Evolutionary conservation across 306 rosid species (phyloP).

Genomic region (Dryas alaskensis): DNA sequence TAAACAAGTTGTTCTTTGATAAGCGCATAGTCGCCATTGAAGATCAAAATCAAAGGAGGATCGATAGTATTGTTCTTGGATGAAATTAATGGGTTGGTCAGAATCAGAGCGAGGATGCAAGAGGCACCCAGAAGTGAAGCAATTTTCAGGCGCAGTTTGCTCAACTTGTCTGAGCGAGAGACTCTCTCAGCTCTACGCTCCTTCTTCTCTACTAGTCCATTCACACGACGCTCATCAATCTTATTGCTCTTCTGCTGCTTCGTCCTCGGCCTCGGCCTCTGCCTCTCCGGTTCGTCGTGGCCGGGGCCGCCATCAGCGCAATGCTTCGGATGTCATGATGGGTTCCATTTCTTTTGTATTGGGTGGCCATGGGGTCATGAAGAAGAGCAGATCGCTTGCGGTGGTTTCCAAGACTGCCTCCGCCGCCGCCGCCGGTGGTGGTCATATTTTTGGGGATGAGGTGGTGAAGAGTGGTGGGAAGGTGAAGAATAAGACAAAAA

Average conservation of each 20-base stretch:
- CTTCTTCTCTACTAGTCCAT: neutral
- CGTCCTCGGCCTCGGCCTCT: conserved; percentile 16
- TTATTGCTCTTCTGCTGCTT: conserved; percentile 1
- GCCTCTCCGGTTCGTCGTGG: conserved; percentile 27
- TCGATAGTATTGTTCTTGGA: no score
- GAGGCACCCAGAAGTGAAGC: conserved; percentile 39
- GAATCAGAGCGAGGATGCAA: conserved; percentile 49
- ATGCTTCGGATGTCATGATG: conserved; percentile 29
- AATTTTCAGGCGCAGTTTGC: conserved; percentile 52
- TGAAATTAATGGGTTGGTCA: conserved; percentile 27
- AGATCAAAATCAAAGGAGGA: neutral
- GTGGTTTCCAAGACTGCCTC: conserved; percentile 26
- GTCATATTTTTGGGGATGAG: conserved; percentile 2
- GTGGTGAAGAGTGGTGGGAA: conserved; percentile 12
- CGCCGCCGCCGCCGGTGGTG: neutral
- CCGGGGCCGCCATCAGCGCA: conserved; percentile 37
- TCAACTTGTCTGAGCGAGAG: conserved; percentile 54
- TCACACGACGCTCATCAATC: neutral
- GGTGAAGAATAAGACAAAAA: conserved; percentile 30
- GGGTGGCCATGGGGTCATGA: conserved; percentile 25
- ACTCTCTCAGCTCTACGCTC: conserved; percentile 39
- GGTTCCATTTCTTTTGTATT: conserved; percentile 38
- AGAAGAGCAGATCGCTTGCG: conserved; percentile 62
- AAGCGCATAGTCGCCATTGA: no score
- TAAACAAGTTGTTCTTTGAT: no score